Evolutionary conservation across 2,329 filamentous ascomycete species (phyloP).

Genomic region (Fusarium odoratissimum): DNA sequence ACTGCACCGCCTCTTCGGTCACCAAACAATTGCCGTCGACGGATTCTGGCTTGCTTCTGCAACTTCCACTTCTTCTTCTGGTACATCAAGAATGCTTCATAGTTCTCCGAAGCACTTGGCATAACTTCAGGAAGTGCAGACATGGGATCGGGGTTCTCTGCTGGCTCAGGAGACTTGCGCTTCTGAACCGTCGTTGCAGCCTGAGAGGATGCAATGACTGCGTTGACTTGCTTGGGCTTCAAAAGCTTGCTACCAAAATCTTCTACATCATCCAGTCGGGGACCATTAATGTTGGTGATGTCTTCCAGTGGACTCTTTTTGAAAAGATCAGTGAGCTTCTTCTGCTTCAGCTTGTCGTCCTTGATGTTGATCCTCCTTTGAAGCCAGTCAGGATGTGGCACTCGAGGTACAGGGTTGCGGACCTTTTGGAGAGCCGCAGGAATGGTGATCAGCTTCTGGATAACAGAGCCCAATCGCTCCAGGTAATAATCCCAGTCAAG

Average conservation of each 20-base stretch:
- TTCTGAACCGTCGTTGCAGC: constrained; percentile 66
- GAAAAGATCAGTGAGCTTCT: constrained; percentile 92
- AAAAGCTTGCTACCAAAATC: constrained; percentile 79
- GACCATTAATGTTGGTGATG: constrained; percentile 72
- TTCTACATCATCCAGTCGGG: constrained; percentile 76
- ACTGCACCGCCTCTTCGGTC: constrained; percentile 70
- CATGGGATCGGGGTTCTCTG: constrained; percentile 79
- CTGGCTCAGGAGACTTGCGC: constrained; percentile 77
- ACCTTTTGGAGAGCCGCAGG: constrained; percentile 96
- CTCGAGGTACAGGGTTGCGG: constrained; percentile 91
- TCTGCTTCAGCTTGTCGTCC: constrained; percentile 98
- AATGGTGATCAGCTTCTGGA: constrained; percentile 99
- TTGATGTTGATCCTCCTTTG: constrained; percentile 93
- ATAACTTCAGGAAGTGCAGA: constrained; percentile 83
- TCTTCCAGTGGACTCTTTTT: constrained; percentile 77
- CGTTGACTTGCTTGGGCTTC: constrained; percentile 70
- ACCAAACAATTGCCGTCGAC: constrained; percentile 91
- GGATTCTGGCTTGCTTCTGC: constrained; percentile 87
- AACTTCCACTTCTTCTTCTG: constrained; percentile 99
- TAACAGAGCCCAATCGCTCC: constrained; percentile 94
- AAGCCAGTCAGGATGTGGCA: constrained; percentile 96
- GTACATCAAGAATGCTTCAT: constrained; percentile 87
- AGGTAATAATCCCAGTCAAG: constrained; percentile 98
- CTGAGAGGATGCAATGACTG: constrained; percentile 67
- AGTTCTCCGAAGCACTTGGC: constrained; percentile 88